A percentile compares a stretch with the other conserved stretches of the same genome.
Evolutionary conservation across 2,329 filamentous ascomycete genomes (phyloP).

Genomic region (Talaromyces sp.): DNA sequence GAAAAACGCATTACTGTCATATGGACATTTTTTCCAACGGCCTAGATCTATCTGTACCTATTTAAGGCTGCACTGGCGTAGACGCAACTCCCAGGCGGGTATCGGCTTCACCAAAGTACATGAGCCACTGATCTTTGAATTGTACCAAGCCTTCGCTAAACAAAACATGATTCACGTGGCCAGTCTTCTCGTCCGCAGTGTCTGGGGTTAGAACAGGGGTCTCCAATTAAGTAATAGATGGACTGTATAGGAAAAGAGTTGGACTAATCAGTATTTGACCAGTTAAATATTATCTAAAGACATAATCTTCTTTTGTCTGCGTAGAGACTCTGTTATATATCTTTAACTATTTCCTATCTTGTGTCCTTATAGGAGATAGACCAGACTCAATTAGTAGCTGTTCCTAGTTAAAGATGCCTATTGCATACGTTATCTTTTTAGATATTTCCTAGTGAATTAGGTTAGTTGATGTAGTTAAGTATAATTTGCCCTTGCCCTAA

Average conservation of each 20-base stretch:
- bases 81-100: background rate
- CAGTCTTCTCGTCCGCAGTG: slow-evolving; percentile 21
- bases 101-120: slow-evolving; percentile 27
- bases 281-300: slow-evolving; percentile 23
- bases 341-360: slow-evolving; percentile 27
- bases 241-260: slow-evolving; percentile 15
- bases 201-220: slow-evolving; percentile 22
- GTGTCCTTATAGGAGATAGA: slow-evolving; percentile 26
- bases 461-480: slow-evolving; percentile 25
- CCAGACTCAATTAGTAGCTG: slow-evolving; percentile 27
- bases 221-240: slow-evolving; percentile 25
- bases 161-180: slow-evolving; percentile 27
- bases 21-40: too few species aligned
- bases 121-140: slow-evolving; percentile 26
- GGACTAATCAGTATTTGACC: slow-evolving; percentile 31
- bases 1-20: too few species aligned
- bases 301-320: slow-evolving; percentile 21
- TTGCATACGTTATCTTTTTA: slow-evolving; percentile 18
- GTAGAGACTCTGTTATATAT: slow-evolving; percentile 21
- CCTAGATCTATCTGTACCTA: too few species aligned
- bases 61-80: background rate
- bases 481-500: slow-evolving; percentile 28
- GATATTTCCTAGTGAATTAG: slow-evolving; percentile 24
- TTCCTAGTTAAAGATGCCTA: slow-evolving; percentile 25
- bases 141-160: slow-evolving; percentile 31